Conservation (phyloP, 163 green algal genomes). For the Scenedesmus sp. region DNA sequence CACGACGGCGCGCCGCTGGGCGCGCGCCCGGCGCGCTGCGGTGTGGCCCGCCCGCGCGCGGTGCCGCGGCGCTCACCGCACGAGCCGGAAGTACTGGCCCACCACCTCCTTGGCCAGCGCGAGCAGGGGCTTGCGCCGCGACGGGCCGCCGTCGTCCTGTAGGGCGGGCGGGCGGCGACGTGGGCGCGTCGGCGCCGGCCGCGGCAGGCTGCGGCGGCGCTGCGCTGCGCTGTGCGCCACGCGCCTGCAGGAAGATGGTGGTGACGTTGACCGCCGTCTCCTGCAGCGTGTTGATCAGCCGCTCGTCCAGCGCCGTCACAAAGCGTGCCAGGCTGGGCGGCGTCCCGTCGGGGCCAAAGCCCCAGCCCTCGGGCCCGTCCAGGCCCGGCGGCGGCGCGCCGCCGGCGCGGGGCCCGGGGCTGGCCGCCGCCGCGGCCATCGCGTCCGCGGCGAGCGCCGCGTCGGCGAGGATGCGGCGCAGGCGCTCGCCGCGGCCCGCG, state of each 20-base stretch:
- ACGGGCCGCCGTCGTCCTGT: conserved; percentile 27
- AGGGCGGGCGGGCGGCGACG: not conserved
- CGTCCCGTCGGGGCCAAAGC: conserved; percentile 2
- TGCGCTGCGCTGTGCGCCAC: not conserved
- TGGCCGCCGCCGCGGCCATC: conserved; percentile 45
- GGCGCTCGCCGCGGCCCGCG: conserved; percentile 62
- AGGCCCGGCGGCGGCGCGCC: not conserved
- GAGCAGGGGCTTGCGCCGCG: conserved; percentile 56
- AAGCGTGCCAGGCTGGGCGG: conserved; percentile 49
- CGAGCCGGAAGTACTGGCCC: conserved; percentile 67
- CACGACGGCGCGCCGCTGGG: no score
- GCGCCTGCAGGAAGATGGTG: conserved; percentile 57
- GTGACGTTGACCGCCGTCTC: conserved; percentile 67
- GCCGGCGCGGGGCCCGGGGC: no score
- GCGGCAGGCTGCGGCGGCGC: no score
- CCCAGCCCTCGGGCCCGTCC: conserved; percentile 31
- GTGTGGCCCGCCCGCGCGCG: not conserved
- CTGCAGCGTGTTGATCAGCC: conserved; percentile 73
- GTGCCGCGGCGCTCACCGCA: conserved; percentile 44
- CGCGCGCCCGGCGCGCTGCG: not conserved
- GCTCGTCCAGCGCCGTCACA: conserved; percentile 71
- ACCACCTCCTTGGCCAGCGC: conserved; percentile 62
- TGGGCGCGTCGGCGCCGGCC: no score
- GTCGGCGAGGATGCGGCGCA: conserved; percentile 67
- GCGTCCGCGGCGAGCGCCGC: conserved; percentile 56